Conservation (phyloP, 2,329 filamentous ascomycete genomes). For the Epichloe brachyelytri region DNA sequence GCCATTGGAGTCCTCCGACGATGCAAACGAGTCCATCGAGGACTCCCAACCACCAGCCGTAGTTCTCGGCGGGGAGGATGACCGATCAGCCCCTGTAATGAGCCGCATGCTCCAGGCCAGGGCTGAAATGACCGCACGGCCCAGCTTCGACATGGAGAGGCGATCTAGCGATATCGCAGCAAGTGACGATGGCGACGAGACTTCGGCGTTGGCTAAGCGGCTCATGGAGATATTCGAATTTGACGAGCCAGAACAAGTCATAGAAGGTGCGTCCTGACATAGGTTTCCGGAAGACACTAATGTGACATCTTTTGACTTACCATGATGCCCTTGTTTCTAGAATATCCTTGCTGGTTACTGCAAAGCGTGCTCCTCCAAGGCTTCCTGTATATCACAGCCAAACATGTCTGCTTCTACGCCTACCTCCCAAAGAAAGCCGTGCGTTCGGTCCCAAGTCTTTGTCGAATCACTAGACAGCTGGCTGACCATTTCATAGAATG, state of each 20-base stretch:
- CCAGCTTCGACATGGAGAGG: constrained; percentile 43
- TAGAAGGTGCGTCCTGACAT: constrained; percentile 48
- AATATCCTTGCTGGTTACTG: constrained; percentile 87
- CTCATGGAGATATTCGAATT: constrained; percentile 82
- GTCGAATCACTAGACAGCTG: background rate
- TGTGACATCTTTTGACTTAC: constrained; percentile 5
- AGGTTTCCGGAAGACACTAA: background rate
- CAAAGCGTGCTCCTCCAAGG: constrained; percentile 88
- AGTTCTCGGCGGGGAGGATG: constrained; percentile 17
- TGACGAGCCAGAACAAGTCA: constrained; percentile 67
- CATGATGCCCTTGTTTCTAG: constrained; percentile 25
- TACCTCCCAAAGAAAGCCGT: constrained; percentile 90
- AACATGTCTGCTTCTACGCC: constrained; percentile 93
- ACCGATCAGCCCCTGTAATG: constrained; percentile 56
- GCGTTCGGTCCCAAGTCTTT: constrained; percentile 21
- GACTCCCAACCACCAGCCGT: constrained; percentile 11
- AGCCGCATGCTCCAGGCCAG: constrained; percentile 65
- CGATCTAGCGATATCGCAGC: constrained; percentile 27
- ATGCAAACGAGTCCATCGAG: constrained; percentile 15
- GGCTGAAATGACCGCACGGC: constrained; percentile 46
- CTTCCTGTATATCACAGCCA: constrained; percentile 88
- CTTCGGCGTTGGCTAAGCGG: constrained; percentile 52
- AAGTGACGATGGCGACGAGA: constrained; percentile 23
- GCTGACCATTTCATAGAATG: constrained; percentile 36
- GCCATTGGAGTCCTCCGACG: constrained; percentile 18